Evolutionary conservation across 306 rosid species (phyloP), one percentile per base, ranked within the genome.

Genomic region (Cucumis sativus): DNA sequence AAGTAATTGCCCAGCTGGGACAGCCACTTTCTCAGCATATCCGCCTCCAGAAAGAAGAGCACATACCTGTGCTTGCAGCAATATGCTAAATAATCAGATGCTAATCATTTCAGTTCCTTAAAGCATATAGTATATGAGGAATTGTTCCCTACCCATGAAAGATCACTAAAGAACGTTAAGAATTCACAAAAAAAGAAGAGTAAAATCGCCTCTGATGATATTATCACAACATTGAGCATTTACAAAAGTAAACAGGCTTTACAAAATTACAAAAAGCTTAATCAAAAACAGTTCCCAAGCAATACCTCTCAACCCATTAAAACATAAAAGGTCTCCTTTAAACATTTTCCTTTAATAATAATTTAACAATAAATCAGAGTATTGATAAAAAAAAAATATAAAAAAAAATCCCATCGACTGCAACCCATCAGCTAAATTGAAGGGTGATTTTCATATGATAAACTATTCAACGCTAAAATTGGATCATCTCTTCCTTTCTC

Each of bases 1-100:
- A 86, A 95, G 91, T 58, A 92, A 74, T 78, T 92, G 98, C 20
- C 87, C 97, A 10, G 80, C 89, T 1, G 93, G 93, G 79, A 85
- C 96, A 10, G 96, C 92, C 61, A 83, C 80, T 73, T 81, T 84
- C 80, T 82, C 86, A 14, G 88, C 88, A 40, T 85, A 85, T 40
- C 88, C 88, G 40, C 88, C 88, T 62, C 86, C 88, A 72, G 75
- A 45, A 17, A 85, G 81, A 78, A 83, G 79, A 75, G 86, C 86
- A 69, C 88, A 85, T 33, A 83, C 88, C 88, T 85, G 57, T 58
- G 33, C n/a, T 13, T 33, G 37, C 37, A 33, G 37, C 37, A 33
- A 33, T 33, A 33, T 33, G 5, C 3, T 33, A 33, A 33, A 33
- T 33, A 4, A 33, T 39, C 76, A 47, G 41, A 71, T 23, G 76